These are phyloP conservation scores for Aspergillus glaucus DNA, from an alignment of 2,329 filamentous ascomycete genomes.

Conservation along the genomic window DNA sequence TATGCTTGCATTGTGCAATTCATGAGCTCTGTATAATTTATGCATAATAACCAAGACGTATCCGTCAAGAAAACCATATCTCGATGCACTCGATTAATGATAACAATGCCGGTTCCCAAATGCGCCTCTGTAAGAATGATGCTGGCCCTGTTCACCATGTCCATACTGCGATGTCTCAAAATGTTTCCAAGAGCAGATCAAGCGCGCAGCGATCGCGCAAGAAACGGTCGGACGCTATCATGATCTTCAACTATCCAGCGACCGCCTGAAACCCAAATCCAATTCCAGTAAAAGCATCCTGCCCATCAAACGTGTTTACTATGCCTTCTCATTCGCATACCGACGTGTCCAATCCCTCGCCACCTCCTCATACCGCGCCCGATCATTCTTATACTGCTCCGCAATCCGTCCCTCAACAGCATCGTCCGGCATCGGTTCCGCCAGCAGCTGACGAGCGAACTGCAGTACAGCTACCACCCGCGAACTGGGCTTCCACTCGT, in stretches of 20 bases:
- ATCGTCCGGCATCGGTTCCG: slow-evolving; percentile 81
- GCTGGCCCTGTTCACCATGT: no score
- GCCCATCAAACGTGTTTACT: background rate
- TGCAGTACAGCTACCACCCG: slow-evolving; percentile 70
- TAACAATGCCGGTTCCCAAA: no score
- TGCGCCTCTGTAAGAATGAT: no score
- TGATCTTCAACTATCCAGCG: background rate
- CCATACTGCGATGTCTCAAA: no score
- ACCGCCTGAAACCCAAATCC: background rate
- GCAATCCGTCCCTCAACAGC: slow-evolving; percentile 82
- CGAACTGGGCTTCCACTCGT: slow-evolving; percentile 87
- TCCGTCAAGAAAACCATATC: no score
- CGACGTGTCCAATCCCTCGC: slow-evolving; percentile 67
- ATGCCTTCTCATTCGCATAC: slow-evolving; percentile 53
- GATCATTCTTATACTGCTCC: slow-evolving; percentile 69
- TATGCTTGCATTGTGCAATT: no score
- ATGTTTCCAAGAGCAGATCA: no score
- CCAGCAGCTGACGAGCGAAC: slow-evolving; percentile 66
- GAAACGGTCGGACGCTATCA: background rate
- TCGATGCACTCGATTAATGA: no score
- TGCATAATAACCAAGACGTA: no score
- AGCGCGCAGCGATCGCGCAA: no score
- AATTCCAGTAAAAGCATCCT: background rate
- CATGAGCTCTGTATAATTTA: no score
- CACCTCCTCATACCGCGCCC: slow-evolving; percentile 64